These are phyloP conservation scores for Spencermartinsiella ligniputridi DNA, from an alignment of 1,139 yeast genomes.

Conservation along the genomic window DNA sequence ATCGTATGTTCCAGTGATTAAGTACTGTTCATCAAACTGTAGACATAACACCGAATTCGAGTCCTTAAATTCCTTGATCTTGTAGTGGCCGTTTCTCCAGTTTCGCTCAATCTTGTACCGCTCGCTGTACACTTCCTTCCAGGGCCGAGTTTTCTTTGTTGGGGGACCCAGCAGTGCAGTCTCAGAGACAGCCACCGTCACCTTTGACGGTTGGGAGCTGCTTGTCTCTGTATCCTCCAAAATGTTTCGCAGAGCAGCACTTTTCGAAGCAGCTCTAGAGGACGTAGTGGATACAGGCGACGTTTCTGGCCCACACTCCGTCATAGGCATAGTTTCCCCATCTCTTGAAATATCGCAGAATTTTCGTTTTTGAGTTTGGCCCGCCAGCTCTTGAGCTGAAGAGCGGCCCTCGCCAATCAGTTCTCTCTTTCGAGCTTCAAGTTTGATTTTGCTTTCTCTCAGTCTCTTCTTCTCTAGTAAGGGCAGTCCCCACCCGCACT, in stretches of 20 bases:
- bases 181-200: constrained; percentile 2
- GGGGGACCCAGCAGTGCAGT: background rate
- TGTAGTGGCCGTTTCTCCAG: constrained; percentile 83
- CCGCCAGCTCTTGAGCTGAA: background rate
- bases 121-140: constrained; percentile 94
- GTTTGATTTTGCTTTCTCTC: constrained; percentile 31
- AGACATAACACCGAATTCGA: constrained; percentile 88
- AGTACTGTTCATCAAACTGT: constrained; percentile 69
- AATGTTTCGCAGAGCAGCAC: background rate
- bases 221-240: background rate
- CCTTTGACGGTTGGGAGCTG: background rate
- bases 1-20: constrained; percentile 91
- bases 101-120: constrained; percentile 85
- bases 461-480: constrained; percentile 49
- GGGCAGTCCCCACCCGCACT: constrained; percentile 99
- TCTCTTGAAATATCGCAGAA: background rate
- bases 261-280: constrained; percentile 4
- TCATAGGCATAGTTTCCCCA: background rate
- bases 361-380: background rate
- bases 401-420: background rate
- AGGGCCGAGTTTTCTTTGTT: constrained; percentile 55
- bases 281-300: constrained; percentile 5
- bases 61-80: constrained; percentile 65
- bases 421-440: constrained; percentile 24
- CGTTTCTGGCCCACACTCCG: no score